Base-by-base conservation (phyloP, 2,329 filamentous ascomycete species). In the Phialophora chinensis region DNA sequence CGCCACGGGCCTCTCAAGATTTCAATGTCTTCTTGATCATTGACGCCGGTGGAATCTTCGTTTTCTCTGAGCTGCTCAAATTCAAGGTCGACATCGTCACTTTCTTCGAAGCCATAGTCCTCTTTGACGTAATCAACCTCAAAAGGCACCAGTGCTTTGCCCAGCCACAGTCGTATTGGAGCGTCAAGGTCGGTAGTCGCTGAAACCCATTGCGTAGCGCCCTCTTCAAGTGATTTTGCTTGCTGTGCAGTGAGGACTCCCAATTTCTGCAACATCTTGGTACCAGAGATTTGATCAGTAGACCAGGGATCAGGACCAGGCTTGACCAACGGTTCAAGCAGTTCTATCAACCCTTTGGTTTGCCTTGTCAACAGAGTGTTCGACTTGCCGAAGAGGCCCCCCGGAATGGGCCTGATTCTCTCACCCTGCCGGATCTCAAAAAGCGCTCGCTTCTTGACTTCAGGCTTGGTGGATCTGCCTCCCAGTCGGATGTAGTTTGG, bases 361-460 rank as follows among this genome's bases (percentile, higher is more conserved):
- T 87, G 68, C 0, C 76, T 75, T 63, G 78, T 79, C 53, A 88
- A 76, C 7, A 78, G 76, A 42, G 69, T 78, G 10, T 71, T 77
- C 6, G 84, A 79, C 12, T 75, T 75, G 0, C 69, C 69, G 35
- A 81, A 75, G 6, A 80, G 70, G 23, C 82, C 78, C 1, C 82
- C 82, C 27, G 76, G 71, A 10, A 84, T 71, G 8, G 72, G 74
- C 7, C 74, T 74, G 8, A 75, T 67, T 0, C 74, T 73, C 2
- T 75, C 71, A 2, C 70, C 74, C 12, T 76, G 73, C 20, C 85
- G 84, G 1, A 93, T 78, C 65, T 89, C 85, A 74, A 82, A 92
- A 2, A 96, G 73, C 0, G 88, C 92, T 14, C 87, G 84, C 60
- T 86, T 81, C 67, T 87, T 87, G 70, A 96, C 88, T 0, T 84